Conservation (phyloP, 2,329 filamentous ascomycete species). For the Alternaria postmessia region DNA sequence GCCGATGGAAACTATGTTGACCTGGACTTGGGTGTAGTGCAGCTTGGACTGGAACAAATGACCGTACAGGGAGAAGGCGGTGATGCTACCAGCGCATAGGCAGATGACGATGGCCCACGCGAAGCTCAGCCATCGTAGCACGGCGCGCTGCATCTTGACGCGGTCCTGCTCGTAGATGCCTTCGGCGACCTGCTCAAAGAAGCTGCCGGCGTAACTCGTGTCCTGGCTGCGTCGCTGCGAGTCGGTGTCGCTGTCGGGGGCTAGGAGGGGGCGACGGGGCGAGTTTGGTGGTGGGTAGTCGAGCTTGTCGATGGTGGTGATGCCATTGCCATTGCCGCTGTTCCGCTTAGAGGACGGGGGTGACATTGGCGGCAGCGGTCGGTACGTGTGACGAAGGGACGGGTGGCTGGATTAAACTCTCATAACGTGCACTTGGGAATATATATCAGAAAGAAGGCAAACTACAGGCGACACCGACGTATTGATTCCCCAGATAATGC, state of each 20-base stretch:
- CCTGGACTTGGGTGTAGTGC: conserved; percentile 88
- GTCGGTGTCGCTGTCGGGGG: conserved; percentile 44
- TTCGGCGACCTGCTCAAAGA: conserved; percentile 68
- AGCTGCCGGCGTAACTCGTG: conserved; percentile 59
- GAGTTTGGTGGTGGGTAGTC: conserved; percentile 54
- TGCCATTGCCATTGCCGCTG: conserved; percentile 38
- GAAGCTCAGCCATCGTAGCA: conserved; percentile 65
- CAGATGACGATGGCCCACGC: conserved; percentile 68
- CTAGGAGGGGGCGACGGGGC: conserved; percentile 53
- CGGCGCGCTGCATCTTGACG: conserved; percentile 61
- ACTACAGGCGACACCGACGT: background rate
- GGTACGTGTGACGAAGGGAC: conserved; percentile 30
- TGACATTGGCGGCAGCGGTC: conserved; percentile 35
- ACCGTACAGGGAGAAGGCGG: conserved; percentile 92
- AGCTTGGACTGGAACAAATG: conserved; percentile 87
- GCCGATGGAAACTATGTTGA: conserved; percentile 88
- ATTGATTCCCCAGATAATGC: background rate
- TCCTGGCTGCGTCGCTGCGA: conserved; percentile 51
- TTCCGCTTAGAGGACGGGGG: conserved; percentile 43
- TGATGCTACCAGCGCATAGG: conserved; percentile 89
- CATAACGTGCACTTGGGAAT: conserved; percentile 9
- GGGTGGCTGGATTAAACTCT: conserved; percentile 18
- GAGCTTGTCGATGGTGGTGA: conserved; percentile 57
- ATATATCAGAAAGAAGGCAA: background rate
- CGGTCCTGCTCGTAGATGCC: conserved; percentile 67